These are phyloP conservation scores for Globisporangium nunn DNA, from an alignment of 352 stramenopile species.

Conservation along the genomic window DNA sequence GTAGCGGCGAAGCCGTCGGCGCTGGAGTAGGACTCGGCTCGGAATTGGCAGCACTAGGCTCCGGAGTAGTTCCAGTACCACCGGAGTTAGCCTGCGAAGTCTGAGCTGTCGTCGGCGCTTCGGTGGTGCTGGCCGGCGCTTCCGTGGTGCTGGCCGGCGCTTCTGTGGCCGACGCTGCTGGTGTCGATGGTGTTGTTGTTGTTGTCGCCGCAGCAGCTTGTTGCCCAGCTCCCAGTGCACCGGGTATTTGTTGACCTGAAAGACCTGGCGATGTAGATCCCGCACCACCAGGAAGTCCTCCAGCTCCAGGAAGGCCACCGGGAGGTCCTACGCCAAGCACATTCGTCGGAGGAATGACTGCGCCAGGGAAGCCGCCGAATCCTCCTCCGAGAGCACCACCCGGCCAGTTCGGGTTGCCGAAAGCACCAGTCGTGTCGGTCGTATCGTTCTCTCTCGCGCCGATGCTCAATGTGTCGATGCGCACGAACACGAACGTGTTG, in stretches of 20 bases:
- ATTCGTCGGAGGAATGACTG: background rate
- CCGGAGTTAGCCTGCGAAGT: too few relatives aligned
- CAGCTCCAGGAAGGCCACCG: background rate
- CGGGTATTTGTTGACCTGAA: background rate
- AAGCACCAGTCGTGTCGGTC: background rate
- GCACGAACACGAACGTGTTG: conserved; percentile 34
- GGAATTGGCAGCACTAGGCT: background rate
- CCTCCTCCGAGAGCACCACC: background rate
- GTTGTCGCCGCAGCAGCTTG: background rate
- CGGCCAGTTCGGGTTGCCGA: background rate
- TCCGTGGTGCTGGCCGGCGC: background rate
- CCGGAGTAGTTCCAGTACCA: background rate
- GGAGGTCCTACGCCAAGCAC: background rate
- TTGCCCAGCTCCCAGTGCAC: background rate
- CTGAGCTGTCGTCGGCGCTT: background rate
- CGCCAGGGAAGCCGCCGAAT: background rate
- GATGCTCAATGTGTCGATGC: conserved; percentile 16
- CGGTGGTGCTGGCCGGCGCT: background rate
- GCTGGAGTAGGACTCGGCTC: background rate
- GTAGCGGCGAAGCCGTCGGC: background rate
- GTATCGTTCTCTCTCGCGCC: conserved; percentile 3
- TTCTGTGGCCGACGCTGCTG: too few relatives aligned
- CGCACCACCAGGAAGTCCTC: background rate
- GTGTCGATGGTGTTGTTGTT: background rate
- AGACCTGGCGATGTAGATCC: background rate